Conservation (phyloP, 306 rosid species). For the Castanea mollissima region DNA sequence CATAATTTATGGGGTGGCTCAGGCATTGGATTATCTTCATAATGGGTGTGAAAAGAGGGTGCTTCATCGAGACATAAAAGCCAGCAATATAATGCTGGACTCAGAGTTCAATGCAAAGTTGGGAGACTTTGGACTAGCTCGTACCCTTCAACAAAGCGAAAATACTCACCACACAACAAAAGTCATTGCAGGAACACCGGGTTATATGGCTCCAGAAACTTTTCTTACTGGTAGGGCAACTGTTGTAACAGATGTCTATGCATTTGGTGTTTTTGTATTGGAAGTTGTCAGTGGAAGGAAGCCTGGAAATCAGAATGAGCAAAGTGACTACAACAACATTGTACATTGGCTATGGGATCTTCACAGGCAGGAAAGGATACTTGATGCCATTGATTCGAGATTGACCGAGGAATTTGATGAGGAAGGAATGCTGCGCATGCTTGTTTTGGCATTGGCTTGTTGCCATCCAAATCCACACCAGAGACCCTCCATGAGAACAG, state of each 20-base stretch:
- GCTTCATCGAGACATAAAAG: conserved; percentile 70
- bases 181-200: conserved; percentile 75
- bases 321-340: conserved; percentile 40
- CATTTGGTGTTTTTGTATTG: conserved; percentile 62
- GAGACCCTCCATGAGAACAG: conserved; percentile 63
- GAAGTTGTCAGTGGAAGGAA: conserved; percentile 62
- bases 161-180: conserved; percentile 67
- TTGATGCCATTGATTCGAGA: conserved; percentile 41
- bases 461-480: conserved; percentile 71
- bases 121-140: conserved; percentile 80
- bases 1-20: conserved; percentile 59
- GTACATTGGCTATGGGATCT: conserved; percentile 70
- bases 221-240: conserved; percentile 64
- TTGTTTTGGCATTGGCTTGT: conserved; percentile 68
- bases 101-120: conserved; percentile 47
- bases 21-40: conserved; percentile 73
- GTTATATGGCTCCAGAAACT: conserved; percentile 81
- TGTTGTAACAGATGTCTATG: conserved; percentile 72
- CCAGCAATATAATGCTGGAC: conserved; percentile 74
- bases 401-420: conserved; percentile 15
- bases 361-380: conserved; percentile 34
- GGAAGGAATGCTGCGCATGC: conserved; percentile 26
- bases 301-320: conserved; percentile 39
- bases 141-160: conserved; percentile 47
- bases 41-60: conserved; percentile 61